Percentiles rank a stretch among this genome's conserved stretches.
Conservation (phyloP, 1,139 yeast genomes). For the Scheffersomyces insectosa region DNA sequence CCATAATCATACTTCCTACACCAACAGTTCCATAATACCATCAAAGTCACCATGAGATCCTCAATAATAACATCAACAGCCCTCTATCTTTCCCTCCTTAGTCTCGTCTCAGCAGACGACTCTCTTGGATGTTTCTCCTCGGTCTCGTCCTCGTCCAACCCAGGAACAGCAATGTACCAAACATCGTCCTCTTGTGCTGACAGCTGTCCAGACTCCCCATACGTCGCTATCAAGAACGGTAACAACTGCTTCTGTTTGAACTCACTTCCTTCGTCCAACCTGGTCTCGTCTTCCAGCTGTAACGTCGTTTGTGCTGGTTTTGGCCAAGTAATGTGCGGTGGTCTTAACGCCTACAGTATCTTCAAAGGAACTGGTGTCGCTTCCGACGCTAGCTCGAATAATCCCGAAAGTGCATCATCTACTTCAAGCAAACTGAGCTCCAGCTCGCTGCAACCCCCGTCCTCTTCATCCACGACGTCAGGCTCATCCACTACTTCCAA, state of each 20-base stretch:
- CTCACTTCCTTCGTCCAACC: constrained; percentile 44
- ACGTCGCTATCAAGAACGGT: constrained; percentile 62
- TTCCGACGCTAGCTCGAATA: constrained; percentile 3
- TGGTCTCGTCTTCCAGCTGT: constrained; percentile 36
- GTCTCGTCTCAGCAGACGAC: neutral
- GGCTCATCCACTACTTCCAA: constrained; percentile 21
- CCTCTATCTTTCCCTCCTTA: neutral
- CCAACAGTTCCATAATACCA: neutral
- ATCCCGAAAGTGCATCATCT: constrained; percentile 4
- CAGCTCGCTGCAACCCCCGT: constrained; percentile 3
- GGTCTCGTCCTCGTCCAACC: constrained; percentile 26
- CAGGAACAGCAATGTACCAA: constrained; percentile 48
- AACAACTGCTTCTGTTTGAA: constrained; percentile 66
- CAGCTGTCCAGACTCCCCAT: constrained; percentile 50
- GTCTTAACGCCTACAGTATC: constrained; percentile 42
- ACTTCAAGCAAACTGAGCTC: constrained; percentile 7
- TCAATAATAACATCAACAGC: neutral
- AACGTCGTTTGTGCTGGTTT: constrained; percentile 52
- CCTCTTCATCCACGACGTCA: constrained; percentile 15
- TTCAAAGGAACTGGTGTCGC: constrained; percentile 27
- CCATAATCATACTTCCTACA: neutral
- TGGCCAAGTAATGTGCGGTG: constrained; percentile 57
- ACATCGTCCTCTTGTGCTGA: constrained; percentile 49
- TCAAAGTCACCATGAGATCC: neutral
- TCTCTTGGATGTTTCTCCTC: constrained; percentile 36